Percentiles rank a stretch among this genome's conserved stretches.
Conservation (phyloP, 1,284 basidiomycete species). For the Peniophora sp. region DNA sequence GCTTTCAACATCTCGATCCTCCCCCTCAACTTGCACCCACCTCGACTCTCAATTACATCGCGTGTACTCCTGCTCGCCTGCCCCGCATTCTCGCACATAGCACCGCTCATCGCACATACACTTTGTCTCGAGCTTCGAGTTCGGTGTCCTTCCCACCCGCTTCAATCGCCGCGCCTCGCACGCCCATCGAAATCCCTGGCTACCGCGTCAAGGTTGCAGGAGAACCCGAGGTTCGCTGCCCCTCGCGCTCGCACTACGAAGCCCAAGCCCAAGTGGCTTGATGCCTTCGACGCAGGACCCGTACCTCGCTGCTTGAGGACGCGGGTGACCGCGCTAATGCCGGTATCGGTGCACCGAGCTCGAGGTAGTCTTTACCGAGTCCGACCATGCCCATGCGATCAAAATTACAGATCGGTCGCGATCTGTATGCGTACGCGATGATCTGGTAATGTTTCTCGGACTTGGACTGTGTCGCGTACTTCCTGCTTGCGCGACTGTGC, state of each 20-base stretch:
- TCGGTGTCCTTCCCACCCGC: constrained; percentile 42
- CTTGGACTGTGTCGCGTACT: too few species aligned
- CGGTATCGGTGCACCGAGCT: neutral
- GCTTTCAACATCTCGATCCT: too few species aligned
- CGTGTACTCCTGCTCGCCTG: too few species aligned
- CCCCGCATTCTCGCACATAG: too few species aligned
- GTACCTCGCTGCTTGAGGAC: neutral
- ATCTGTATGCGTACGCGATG: neutral
- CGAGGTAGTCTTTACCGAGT: neutral
- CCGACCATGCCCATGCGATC: neutral
- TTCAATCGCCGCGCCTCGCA: constrained; percentile 43
- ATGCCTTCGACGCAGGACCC: neutral
- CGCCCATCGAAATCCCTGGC: constrained; percentile 37
- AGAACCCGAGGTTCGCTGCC: neutral
- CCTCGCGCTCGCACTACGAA: neutral
- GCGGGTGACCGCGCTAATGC: neutral
- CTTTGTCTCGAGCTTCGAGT: constrained; percentile 35
- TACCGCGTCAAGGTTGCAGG: constrained; percentile 34
- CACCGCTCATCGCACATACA: too few species aligned
- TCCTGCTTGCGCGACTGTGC: too few species aligned
- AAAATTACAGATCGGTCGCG: neutral
- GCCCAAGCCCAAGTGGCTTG: neutral
- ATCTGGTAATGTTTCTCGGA: neutral
- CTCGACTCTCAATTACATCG: too few species aligned
- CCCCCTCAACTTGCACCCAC: too few species aligned